Percentiles rank a stretch among this genome's conserved stretches.
These are phyloP conservation scores for Paspalum notatum DNA, from an alignment of 176 grass and related monocot genomes.

Conservation along the genomic window DNA sequence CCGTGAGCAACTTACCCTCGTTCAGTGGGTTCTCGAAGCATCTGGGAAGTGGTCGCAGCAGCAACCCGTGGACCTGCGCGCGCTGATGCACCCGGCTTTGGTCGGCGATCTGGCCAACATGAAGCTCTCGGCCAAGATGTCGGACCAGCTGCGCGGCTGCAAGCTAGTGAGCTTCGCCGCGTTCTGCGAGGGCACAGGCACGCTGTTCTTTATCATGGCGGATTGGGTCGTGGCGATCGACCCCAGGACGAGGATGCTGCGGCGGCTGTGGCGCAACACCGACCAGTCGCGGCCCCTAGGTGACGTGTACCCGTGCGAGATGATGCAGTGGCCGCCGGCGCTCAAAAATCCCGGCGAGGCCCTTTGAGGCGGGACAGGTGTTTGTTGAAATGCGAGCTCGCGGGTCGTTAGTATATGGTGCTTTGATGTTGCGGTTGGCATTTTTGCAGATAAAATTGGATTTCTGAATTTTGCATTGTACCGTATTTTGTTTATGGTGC, in stretches of 20 bases:
- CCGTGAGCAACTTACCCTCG: slow-evolving; percentile 29
- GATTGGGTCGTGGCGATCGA: slow-evolving; percentile 57
- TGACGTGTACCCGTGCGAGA: slow-evolving; percentile 52
- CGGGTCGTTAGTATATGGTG: neutral
- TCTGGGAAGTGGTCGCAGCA: slow-evolving; percentile 36
- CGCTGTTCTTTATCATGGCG: slow-evolving; percentile 56
- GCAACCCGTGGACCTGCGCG: slow-evolving; percentile 29
- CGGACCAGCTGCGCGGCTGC: slow-evolving; percentile 47
- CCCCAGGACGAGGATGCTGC: slow-evolving; percentile 26
- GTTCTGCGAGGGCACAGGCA: slow-evolving; percentile 51
- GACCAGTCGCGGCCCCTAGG: slow-evolving; percentile 39
- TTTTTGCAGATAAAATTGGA: too few relatives aligned
- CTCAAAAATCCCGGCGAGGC: neutral
- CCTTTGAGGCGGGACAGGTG: neutral
- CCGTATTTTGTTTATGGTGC: too few relatives aligned
- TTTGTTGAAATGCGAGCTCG: slow-evolving; percentile 14
- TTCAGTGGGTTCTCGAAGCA: slow-evolving; percentile 34
- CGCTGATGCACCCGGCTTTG: slow-evolving; percentile 21
- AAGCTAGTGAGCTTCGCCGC: slow-evolving; percentile 55
- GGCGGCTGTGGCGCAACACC: slow-evolving; percentile 47
- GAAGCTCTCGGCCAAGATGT: slow-evolving; percentile 56
- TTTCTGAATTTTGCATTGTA: too few relatives aligned
- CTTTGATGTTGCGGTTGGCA: neutral
- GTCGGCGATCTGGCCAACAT: slow-evolving; percentile 29
- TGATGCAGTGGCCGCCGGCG: slow-evolving; percentile 63